These are phyloP conservation scores for Dissophora ornata DNA, from an alignment of 192 early-diverging fungal species.

Conservation along the genomic window DNA sequence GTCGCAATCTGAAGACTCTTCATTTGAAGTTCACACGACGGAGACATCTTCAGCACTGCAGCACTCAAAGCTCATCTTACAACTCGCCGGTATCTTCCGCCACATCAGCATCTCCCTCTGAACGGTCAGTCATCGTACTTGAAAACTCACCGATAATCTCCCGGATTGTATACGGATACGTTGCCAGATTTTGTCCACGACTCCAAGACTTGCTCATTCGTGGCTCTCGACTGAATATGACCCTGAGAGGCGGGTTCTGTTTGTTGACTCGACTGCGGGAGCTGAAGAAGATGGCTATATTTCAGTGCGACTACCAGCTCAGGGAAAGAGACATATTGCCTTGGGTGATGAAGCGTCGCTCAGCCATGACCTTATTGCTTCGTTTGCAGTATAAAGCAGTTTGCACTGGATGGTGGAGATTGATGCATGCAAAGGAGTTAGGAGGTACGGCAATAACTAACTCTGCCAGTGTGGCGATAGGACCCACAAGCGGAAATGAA, in stretches of 20 bases:
- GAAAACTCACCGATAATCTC: constrained; percentile 18
- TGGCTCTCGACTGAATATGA: constrained; percentile 21
- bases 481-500: no score
- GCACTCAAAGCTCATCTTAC: neutral
- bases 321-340: constrained; percentile 20
- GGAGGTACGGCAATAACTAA: no score
- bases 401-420: constrained; percentile 19
- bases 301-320: constrained; percentile 17
- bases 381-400: constrained; percentile 9
- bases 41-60: neutral
- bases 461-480: no score
- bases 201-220: constrained; percentile 12
- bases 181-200: constrained; percentile 13
- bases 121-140: neutral
- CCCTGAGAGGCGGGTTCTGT: constrained; percentile 13
- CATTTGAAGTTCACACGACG: constrained; percentile 16
- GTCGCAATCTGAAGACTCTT: constrained; percentile 28
- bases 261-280: constrained; percentile 18
- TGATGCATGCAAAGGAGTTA: constrained; percentile 14
- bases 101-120: neutral
- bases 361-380: neutral
- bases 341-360: constrained; percentile 16
- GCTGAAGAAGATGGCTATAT: constrained; percentile 9
- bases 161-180: constrained; percentile 25
- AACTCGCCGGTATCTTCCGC: neutral